Evolutionary conservation across 2,329 filamentous ascomycete genomes (phyloP).

Genomic region (Pseudogymnoascus sp.): DNA sequence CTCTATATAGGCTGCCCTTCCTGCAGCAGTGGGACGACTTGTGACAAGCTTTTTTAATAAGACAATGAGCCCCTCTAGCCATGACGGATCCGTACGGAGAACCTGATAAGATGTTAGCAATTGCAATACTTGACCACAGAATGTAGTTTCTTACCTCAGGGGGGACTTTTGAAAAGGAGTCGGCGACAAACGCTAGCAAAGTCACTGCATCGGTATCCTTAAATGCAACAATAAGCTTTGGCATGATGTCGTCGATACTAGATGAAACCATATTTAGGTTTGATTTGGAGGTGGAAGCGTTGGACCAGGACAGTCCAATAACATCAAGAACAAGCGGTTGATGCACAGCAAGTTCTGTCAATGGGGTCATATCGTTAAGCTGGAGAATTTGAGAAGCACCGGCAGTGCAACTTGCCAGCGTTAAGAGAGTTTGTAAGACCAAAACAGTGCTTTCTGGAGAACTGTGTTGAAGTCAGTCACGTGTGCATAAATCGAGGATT

Average conservation of each 20-base stretch:
- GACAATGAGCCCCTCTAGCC: conserved; percentile 42
- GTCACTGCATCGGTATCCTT: conserved; percentile 54
- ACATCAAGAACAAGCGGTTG: conserved; percentile 49
- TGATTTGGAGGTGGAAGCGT: conserved; percentile 31
- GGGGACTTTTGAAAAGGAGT: conserved; percentile 43
- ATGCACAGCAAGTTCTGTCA: conserved; percentile 50
- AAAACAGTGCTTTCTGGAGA: conserved; percentile 45
- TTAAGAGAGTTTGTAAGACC: conserved; percentile 51
- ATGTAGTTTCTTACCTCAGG: conserved; percentile 35
- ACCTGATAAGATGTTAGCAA: conserved; percentile 30
- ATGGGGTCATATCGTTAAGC: conserved; percentile 44
- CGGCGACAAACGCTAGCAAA: conserved; percentile 49
- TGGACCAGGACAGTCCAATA: conserved; percentile 50
- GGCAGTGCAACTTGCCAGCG: conserved; percentile 44
- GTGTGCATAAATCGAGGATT: neutral
- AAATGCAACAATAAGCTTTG: conserved; percentile 45
- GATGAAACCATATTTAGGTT: conserved; percentile 29
- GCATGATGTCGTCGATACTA: conserved; percentile 43
- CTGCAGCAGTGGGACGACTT: conserved; percentile 47
- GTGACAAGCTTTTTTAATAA: conserved; percentile 48
- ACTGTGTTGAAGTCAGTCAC: conserved; percentile 30
- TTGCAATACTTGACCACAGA: neutral
- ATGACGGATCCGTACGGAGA: conserved; percentile 43
- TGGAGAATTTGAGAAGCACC: conserved; percentile 44
- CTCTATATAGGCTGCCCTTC: conserved; percentile 52